These are phyloP conservation scores for Immersiporthe knoxdaviesiana DNA, from an alignment of 2,329 filamentous ascomycete species.

Conservation along the genomic window DNA sequence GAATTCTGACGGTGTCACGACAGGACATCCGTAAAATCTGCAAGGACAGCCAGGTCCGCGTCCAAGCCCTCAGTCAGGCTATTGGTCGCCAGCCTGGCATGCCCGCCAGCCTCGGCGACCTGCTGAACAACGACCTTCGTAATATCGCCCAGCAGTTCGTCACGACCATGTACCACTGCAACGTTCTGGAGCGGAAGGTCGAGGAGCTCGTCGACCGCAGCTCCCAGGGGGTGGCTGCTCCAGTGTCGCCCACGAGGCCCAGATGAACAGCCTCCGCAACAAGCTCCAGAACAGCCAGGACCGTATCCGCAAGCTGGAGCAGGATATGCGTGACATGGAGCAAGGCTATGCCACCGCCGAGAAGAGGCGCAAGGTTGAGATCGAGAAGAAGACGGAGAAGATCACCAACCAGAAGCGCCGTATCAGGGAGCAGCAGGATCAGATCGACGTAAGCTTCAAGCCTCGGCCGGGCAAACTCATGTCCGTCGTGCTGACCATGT, in stretches of 20 bases:
- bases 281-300: conserved; percentile 19
- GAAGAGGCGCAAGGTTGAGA: conserved; percentile 22
- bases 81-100: conserved; percentile 25
- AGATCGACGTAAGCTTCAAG: conserved; percentile 24
- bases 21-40: conserved; percentile 24
- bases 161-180: conserved; percentile 17
- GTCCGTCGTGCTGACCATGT: neutral
- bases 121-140: conserved; percentile 24
- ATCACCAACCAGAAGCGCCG: conserved; percentile 30
- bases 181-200: conserved; percentile 19
- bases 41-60: conserved; percentile 14
- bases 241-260: conserved; percentile 18
- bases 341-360: conserved; percentile 11
- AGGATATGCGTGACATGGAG: conserved; percentile 5
- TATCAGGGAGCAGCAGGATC: conserved; percentile 28
- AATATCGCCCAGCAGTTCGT: conserved; percentile 24
- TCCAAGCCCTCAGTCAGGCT: conserved; percentile 22
- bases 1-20: neutral
- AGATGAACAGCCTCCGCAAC: conserved; percentile 17
- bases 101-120: conserved; percentile 13
- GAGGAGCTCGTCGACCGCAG: conserved; percentile 7
- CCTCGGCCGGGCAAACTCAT: fast-evolving
- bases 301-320: conserved; percentile 7
- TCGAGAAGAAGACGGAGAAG: conserved; percentile 24
- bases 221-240: neutral